A percentile compares a stretch with the other conserved stretches of the same genome.
These are phyloP conservation scores for Cyclocybe aegerita DNA, from an alignment of 768 basidiomycete genomes.

Conservation along the genomic window DNA sequence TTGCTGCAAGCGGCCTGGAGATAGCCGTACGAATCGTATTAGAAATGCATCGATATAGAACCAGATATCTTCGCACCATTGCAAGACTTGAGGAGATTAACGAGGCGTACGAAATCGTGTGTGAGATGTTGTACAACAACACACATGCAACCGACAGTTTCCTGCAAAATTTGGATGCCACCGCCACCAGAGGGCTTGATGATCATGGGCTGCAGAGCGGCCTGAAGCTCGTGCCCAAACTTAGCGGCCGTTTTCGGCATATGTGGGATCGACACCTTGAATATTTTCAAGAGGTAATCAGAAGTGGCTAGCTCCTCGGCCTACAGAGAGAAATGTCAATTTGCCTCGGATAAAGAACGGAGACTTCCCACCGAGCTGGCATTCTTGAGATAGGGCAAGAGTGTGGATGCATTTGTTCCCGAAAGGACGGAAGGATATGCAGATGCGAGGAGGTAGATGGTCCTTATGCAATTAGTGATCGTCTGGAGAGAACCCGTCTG, in stretches of 20 bases:
- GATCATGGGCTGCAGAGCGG: slow-evolving; percentile 86
- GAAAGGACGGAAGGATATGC: slow-evolving; percentile 87
- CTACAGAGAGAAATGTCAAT: slow-evolving; percentile 34
- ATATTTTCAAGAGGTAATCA: slow-evolving; percentile 88
- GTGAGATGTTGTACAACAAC: slow-evolving; percentile 82
- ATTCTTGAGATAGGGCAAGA: slow-evolving; percentile 90
- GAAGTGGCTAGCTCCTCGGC: slow-evolving; percentile 79
- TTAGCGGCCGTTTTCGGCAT: slow-evolving; percentile 89
- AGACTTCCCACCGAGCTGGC: slow-evolving; percentile 62
- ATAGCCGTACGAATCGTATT: neutral
- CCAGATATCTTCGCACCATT: slow-evolving; percentile 51
- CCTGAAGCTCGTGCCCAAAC: slow-evolving; percentile 85
- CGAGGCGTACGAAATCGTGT: slow-evolving; percentile 76
- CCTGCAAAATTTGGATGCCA: slow-evolving; percentile 80
- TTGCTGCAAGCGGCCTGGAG: slow-evolving; percentile 62
- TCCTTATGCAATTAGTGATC: slow-evolving; percentile 80
- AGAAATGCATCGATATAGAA: slow-evolving; percentile 1
- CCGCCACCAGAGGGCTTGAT: slow-evolving; percentile 74
- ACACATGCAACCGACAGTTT: slow-evolving; percentile 91
- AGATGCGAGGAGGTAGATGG: slow-evolving; percentile 78
- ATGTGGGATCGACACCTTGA: slow-evolving; percentile 78
- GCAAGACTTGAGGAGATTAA: slow-evolving; percentile 83
- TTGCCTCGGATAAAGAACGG: neutral
- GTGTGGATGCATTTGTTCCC: slow-evolving; percentile 75
- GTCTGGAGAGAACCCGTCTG: slow-evolving; percentile 44